These are phyloP conservation scores for Leishmania amazonensis DNA, from an alignment of 208 protist species.

Conservation along the genomic window DNA sequence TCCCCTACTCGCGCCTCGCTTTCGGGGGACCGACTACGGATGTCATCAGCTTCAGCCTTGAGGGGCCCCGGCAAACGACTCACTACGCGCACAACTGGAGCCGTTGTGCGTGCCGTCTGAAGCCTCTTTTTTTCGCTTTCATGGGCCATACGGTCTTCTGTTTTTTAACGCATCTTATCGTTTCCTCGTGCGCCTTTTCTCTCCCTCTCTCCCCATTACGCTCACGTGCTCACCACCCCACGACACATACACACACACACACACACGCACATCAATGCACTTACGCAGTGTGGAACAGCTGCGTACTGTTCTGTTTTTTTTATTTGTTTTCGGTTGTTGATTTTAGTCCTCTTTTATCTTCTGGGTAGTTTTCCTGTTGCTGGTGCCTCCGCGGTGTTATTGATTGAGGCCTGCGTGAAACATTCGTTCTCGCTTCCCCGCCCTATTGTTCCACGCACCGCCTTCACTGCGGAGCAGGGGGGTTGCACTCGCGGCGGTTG, in stretches of 20 bases:
- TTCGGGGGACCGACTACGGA: background rate
- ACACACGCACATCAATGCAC: background rate
- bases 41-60: background rate
- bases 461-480: background rate
- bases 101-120: background rate
- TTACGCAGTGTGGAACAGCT: constrained; percentile 2
- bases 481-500: background rate
- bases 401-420: background rate
- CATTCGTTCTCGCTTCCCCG: background rate
- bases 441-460: background rate
- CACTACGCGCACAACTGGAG: background rate
- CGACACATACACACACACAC: background rate
- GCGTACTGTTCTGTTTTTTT: constrained; percentile 10
- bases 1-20: background rate
- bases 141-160: background rate
- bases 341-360: background rate
- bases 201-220: background rate
- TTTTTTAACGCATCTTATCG: background rate
- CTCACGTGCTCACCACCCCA: background rate
- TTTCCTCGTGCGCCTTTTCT: background rate
- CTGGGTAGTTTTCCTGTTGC: background rate
- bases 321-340: constrained; percentile 13
- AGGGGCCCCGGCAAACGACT: background rate
- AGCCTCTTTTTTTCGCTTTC: background rate
- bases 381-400: background rate